phyloP scores from a whole-genome alignment of 805 yeast species.

The Metschnikowia santaceciliae region DNA sequence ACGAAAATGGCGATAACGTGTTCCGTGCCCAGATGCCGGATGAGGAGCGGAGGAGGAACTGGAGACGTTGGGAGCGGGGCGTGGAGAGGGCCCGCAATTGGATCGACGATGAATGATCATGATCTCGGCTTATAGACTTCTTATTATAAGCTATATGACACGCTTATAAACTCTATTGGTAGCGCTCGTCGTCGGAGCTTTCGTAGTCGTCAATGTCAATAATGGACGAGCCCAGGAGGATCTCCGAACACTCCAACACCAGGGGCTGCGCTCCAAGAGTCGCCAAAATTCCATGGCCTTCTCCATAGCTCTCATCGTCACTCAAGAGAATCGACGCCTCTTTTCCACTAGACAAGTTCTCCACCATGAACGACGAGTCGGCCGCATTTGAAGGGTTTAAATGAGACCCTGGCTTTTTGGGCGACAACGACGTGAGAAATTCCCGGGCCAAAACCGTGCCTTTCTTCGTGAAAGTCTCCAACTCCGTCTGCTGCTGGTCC shows the following conservation, averaged over 20 bases:
- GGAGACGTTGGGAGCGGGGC: slow-evolving; percentile 84
- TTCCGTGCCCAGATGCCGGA: slow-evolving; percentile 47
- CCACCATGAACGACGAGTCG: slow-evolving; percentile 28
- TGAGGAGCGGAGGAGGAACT: slow-evolving; percentile 54
- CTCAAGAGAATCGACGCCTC: slow-evolving; percentile 14
- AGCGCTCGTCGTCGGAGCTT: slow-evolving; percentile 10
- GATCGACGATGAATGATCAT: slow-evolving; percentile 43
- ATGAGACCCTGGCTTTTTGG: slow-evolving; percentile 15
- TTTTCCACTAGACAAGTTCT: slow-evolving; percentile 11
- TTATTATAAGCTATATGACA: too few species aligned
- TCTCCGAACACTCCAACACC: not conserved
- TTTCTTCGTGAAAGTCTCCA: slow-evolving; percentile 23
- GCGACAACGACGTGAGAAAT: slow-evolving; percentile 23
- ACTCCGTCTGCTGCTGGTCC: slow-evolving; percentile 20
- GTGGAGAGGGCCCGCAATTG: slow-evolving; percentile 79
- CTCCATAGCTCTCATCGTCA: slow-evolving; percentile 10
- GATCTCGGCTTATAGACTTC: too few species aligned
- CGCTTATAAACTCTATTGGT: not conserved
- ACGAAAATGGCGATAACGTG: slow-evolving; percentile 22
- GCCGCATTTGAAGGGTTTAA: slow-evolving; percentile 6
- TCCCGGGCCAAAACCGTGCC: slow-evolving; percentile 26
- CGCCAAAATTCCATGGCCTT: not conserved
- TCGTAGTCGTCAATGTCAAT: slow-evolving; percentile 27
- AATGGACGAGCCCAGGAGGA: not conserved
- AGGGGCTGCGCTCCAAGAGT: not conserved